Conservation (phyloP, 331 rosid species). For the Malus hybrid region DNA sequence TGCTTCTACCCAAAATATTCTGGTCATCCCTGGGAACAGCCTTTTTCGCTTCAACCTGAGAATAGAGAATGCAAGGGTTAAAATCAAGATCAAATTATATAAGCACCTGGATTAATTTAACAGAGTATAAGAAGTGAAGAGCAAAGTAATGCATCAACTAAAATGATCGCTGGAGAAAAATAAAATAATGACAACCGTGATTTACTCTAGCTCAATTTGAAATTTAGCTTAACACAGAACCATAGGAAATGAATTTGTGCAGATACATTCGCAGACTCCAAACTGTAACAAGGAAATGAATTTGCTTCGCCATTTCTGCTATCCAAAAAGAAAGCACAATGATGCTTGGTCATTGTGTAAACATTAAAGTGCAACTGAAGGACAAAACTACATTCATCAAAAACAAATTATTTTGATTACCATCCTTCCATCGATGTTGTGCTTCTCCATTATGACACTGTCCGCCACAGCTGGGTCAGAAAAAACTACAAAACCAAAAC, state of each 20-base stretch:
- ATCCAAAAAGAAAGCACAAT: neutral
- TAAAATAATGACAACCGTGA: neutral
- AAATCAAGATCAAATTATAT: neutral
- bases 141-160: neutral
- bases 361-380: no score
- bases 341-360: no score
- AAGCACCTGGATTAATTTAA: neutral
- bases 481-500: slow-evolving; percentile 84
- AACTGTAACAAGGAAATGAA: slow-evolving; percentile 4
- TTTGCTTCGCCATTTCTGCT: neutral
- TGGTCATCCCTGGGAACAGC: slow-evolving; percentile 40
- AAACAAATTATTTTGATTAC: slow-evolving; percentile 20
- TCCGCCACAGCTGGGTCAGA: slow-evolving; percentile 70
- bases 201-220: slow-evolving; percentile 12
- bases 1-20: slow-evolving; percentile 29
- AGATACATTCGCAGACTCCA: slow-evolving; percentile 11
- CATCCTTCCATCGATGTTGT: slow-evolving; percentile 88
- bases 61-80: neutral
- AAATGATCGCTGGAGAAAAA: neutral
- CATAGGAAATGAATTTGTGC: slow-evolving; percentile 10
- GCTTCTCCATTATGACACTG: slow-evolving; percentile 68
- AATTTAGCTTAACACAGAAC: slow-evolving; percentile 9
- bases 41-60: slow-evolving; percentile 33
- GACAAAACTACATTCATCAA: no score
- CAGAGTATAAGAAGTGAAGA: neutral